Conservation (phyloP, 768 basidiomycete genomes). For the Leccinum longicurvipes region DNA sequence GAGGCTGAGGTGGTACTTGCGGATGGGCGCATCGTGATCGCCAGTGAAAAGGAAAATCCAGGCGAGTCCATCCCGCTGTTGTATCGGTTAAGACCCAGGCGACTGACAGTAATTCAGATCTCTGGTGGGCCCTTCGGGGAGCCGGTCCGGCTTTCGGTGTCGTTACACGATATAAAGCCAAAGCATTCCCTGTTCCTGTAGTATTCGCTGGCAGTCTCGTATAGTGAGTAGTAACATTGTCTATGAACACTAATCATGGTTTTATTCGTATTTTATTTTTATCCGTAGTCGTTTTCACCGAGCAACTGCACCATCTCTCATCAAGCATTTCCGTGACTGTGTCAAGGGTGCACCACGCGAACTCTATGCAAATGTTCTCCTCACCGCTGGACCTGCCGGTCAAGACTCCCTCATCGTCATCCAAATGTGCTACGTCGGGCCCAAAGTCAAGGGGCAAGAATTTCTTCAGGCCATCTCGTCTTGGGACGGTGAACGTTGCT, state of each 20-base stretch:
- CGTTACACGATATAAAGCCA: constrained; percentile 85
- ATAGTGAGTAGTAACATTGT: constrained; percentile 54
- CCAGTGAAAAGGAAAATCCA: constrained; percentile 68
- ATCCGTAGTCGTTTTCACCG: constrained; percentile 74
- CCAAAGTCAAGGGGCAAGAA: constrained; percentile 66
- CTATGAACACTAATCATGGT: constrained; percentile 1
- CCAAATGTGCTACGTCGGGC: constrained; percentile 87
- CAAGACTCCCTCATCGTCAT: constrained; percentile 85
- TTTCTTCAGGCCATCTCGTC: constrained; percentile 82
- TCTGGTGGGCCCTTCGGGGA: constrained; percentile 87
- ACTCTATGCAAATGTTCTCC: constrained; percentile 84
- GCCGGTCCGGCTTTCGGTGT: constrained; percentile 83
- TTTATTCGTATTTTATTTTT: neutral
- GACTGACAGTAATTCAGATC: constrained; percentile 43
- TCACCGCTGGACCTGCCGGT: constrained; percentile 85
- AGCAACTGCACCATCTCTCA: constrained; percentile 81
- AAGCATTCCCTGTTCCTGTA: constrained; percentile 84
- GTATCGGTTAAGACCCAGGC: neutral
- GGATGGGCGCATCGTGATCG: constrained; percentile 80
- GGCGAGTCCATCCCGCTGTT: constrained; percentile 39
- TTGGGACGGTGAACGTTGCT: constrained; percentile 84
- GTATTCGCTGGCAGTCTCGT: constrained; percentile 92
- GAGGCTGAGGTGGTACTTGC: constrained; percentile 92
- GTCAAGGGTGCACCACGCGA: constrained; percentile 85
- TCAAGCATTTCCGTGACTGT: constrained; percentile 91